A percentile compares a stretch with the other conserved stretches of the same genome.
Evolutionary conservation across 2,329 filamentous ascomycete genomes (phyloP).

Genomic region (Aspergillus niger): DNA sequence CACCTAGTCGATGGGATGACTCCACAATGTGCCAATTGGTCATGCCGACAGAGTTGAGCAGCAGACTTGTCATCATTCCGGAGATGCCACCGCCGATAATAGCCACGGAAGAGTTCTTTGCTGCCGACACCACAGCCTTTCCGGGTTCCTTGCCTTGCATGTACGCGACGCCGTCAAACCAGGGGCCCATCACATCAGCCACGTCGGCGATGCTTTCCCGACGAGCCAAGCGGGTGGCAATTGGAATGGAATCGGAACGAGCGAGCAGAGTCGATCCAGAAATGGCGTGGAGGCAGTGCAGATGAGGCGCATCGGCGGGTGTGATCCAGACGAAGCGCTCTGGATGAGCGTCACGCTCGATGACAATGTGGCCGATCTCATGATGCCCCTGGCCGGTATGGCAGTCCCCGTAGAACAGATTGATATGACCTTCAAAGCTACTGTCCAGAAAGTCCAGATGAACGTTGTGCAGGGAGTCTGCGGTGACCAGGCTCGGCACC

Average conservation of each 20-base stretch:
- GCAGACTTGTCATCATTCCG: slow-evolving; percentile 41
- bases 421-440: slow-evolving; percentile 47
- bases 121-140: slow-evolving; percentile 29
- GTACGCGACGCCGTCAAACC: slow-evolving; percentile 45
- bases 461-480: slow-evolving; percentile 53
- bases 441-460: slow-evolving; percentile 46
- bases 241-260: slow-evolving; percentile 17
- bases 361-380: slow-evolving; percentile 45
- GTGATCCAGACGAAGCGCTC: slow-evolving; percentile 48
- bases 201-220: slow-evolving; percentile 35
- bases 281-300: slow-evolving; percentile 40
- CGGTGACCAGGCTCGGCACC: slow-evolving; percentile 36
- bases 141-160: slow-evolving; percentile 35
- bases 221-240: slow-evolving; percentile 19
- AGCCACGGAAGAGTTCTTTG: slow-evolving; percentile 35
- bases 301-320: slow-evolving; percentile 31
- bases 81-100: slow-evolving; percentile 45
- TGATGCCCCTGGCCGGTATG: slow-evolving; percentile 46
- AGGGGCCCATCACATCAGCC: slow-evolving; percentile 41
- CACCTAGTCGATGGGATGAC: slow-evolving; percentile 45
- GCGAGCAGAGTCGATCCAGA: slow-evolving; percentile 19
- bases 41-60: slow-evolving; percentile 49
- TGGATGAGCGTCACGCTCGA: slow-evolving; percentile 42
- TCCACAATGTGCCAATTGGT: slow-evolving; percentile 51
- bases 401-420: slow-evolving; percentile 51